Base-by-base conservation (phyloP, 306 rosid species). In the Prunus mongolica region DNA sequence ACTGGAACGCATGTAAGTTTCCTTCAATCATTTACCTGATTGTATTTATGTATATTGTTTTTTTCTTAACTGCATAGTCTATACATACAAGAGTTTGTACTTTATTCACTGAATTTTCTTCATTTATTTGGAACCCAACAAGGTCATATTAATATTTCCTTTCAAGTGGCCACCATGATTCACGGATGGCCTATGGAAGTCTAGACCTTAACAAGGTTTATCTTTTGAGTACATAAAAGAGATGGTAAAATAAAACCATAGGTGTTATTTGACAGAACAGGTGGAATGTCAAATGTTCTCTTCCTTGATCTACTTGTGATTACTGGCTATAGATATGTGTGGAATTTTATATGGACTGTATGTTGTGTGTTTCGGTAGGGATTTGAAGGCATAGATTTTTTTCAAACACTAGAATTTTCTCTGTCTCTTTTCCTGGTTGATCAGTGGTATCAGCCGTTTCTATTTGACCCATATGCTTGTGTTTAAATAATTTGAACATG, bases 1-100 rank as follows among this genome's bases (percentile, higher is more conserved):
- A 75, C 81, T 95, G 88, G 99, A 95, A 81, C 97, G 93, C 81
- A 77, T 73, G 99, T 95, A 84, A 83, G 98, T 90, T 85, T 81
- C 79, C 45, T 70, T 57, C 13, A 9, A 15, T 25, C 65, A 30
- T 80, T 38, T 63, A 30, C 13, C 56, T 44, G 50, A 30, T 77
- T 60, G 9, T 81, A 8, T 45, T 18, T 16, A 47, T 51, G 32
- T 46, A n/a, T 12, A 30, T 8, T 3, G 8, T 38, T 38, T 6
- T 1, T 28, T 57, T 11, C 4, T 19, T 25, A 19, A 27, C 30
- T 38, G 41, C 30, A 20, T 46, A 8, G 25, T 55, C 12, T 30
- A 20, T 61, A 50, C 11, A 7, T 27, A 49, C 24, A 69, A 13
- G 60, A 69, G 16, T 10, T 54, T 20, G 11, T 6, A 56, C 11